Base-by-base conservation (phyloP, 306 rosid genomes). In the Cucumis melo region DNA sequence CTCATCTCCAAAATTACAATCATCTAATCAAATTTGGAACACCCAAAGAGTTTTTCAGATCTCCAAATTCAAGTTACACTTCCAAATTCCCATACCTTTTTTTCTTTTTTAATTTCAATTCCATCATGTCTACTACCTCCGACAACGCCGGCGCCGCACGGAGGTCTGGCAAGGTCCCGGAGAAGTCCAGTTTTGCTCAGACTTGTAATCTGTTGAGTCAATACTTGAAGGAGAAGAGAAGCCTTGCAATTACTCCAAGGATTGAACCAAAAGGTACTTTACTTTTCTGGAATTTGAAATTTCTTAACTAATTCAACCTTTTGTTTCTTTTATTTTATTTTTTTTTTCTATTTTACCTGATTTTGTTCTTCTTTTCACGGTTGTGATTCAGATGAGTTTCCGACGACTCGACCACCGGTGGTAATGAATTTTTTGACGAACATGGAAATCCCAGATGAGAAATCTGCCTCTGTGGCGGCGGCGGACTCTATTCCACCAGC, bases 141-240 rank as follows among this genome's bases (percentile, higher is more conserved):
- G 73, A 74, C 64, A 79, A 73, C 81, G 87, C 48, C 34, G 73
- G 81, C 59, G 74, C 81, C 55, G 70, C 32, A 79, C 83, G 79
- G 77, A 81, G 76, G 23, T 17, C 55, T 55, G 86, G 81, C n/a
- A 83, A 81, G 87, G 81, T 80, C 4, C 77, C 81, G 79, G 94
- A 93, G 80, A 93, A 80, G 79, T 80, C 88, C 51, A 88, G 82
- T 76, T 91, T 93, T 64, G 79, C 96, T 3, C 94, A 89, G 87
- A 87, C 91, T 23, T 91, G 96, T 75, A 87, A 78, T 70, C 85
- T 90, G 8, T 44, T 93, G 78, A 87, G 94, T 81, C 89, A 85
- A 68, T 84, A 81, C 73, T 76, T 93, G 96, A 93, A 87, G 89
- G 97, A 91, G 81, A 90, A 86, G 80, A 85, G 95, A 39, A 77